phyloP scores from a whole-genome alignment of 192 early-diverging fungal species.

The Obelidium mucronatum region DNA sequence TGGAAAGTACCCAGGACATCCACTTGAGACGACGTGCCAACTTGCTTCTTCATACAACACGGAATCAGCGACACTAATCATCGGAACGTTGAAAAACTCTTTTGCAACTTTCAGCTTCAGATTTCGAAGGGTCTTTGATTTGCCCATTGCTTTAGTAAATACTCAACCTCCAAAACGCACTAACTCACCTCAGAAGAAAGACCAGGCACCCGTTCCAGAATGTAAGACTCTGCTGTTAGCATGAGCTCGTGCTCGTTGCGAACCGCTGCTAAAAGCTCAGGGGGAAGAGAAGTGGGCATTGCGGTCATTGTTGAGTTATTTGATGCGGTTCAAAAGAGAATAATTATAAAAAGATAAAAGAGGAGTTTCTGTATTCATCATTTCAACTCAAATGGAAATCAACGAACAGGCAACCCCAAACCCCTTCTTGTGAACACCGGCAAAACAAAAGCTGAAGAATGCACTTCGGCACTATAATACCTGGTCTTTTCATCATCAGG shows the following conservation, averaged over 20 bases:
- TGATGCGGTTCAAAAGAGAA: too few species aligned
- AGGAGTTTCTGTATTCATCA: too few species aligned
- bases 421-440: constrained; percentile 88
- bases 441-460: constrained; percentile 89
- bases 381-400: too few species aligned
- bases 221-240: constrained; percentile 4
- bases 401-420: constrained; percentile 34
- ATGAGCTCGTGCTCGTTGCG: constrained; percentile 17
- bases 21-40: constrained; percentile 3
- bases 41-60: not conserved
- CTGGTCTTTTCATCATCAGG: constrained; percentile 82
- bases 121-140: not conserved
- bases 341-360: too few species aligned
- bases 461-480: constrained; percentile 96
- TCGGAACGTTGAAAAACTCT: not conserved
- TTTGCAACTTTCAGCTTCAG: constrained; percentile 6
- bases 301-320: too few species aligned
- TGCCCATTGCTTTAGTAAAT: not conserved
- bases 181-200: not conserved
- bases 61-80: not conserved
- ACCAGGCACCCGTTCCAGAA: not conserved
- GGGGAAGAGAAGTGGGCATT: too few species aligned
- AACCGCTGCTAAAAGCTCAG: not conserved
- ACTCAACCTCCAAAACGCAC: not conserved
- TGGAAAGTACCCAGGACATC: constrained; percentile 17